These are phyloP conservation scores for Spizellomyces sp. DNA, from an alignment of 192 early-diverging fungal genomes.

Conservation along the genomic window DNA sequence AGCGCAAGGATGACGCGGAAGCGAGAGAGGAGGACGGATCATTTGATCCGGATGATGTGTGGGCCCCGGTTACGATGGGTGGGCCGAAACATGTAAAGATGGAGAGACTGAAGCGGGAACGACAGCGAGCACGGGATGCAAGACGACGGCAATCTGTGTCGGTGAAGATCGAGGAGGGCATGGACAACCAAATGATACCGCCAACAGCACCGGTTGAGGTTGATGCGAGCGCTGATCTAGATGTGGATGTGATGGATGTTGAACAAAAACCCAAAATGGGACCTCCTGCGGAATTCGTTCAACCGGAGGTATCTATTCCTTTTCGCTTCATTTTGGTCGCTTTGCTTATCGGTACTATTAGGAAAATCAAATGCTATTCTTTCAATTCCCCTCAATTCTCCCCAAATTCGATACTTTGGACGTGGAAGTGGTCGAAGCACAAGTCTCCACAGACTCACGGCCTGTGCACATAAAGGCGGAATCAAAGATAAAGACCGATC, in stretches of 20 bases:
- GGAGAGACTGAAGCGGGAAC: slow-evolving; percentile 3
- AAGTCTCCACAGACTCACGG: slow-evolving; percentile 2
- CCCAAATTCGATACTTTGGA: slow-evolving; percentile 48
- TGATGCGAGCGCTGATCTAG: neutral
- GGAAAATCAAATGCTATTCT: slow-evolving; percentile 56
- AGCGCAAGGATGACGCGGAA: slow-evolving; percentile 1
- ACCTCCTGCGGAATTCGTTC: neutral
- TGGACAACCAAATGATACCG: too few relatives aligned
- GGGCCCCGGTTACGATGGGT: slow-evolving; percentile 30
- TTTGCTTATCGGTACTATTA: neutral
- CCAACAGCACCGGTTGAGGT: too few relatives aligned
- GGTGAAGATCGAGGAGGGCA: slow-evolving; percentile 13
- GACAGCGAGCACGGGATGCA: neutral
- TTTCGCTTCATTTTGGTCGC: neutral
- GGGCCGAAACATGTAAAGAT: neutral
- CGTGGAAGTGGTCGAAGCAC: neutral
- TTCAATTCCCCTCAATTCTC: slow-evolving; percentile 65
- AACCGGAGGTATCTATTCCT: neutral
- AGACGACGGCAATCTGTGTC: neutral
- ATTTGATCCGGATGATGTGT: slow-evolving; percentile 27
- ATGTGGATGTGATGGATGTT: neutral
- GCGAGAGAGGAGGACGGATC: slow-evolving; percentile 14
- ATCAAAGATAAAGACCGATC: slow-evolving; percentile 16
- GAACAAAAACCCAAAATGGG: slow-evolving; percentile 6
- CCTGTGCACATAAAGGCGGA: slow-evolving; percentile 7